Evolutionary conservation across 176 grass and related monocot species (phyloP).

Genomic region (Saccharum spontaneum): DNA sequence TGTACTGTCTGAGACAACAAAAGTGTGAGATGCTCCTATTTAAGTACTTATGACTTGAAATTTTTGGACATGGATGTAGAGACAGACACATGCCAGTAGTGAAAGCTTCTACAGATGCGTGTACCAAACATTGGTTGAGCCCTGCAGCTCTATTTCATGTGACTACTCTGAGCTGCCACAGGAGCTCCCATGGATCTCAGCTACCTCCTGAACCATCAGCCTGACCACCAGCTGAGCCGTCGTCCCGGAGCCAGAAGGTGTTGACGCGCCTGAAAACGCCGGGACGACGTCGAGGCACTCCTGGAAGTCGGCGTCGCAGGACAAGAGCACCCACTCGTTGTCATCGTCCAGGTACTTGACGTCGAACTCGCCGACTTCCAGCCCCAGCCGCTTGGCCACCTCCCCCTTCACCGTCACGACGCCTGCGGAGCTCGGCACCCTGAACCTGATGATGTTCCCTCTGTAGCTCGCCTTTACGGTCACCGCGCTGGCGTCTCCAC

Average conservation of each 20-base stretch:
- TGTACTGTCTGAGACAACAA: background rate
- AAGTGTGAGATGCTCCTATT: background rate
- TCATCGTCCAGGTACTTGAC: slow-evolving; percentile 91
- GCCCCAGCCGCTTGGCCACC: slow-evolving; percentile 62
- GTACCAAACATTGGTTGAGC: background rate
- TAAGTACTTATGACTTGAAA: background rate
- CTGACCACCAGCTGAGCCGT: slow-evolving; percentile 44
- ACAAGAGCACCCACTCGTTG: slow-evolving; percentile 79
- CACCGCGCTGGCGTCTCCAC: slow-evolving; percentile 29
- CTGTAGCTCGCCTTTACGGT: slow-evolving; percentile 76
- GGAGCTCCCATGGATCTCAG: slow-evolving; percentile 54
- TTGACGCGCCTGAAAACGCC: background rate
- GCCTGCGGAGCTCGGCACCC: slow-evolving; percentile 39
- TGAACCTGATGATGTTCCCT: slow-evolving; percentile 80
- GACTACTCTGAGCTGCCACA: slow-evolving; percentile 63
- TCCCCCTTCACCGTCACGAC: slow-evolving; percentile 47
- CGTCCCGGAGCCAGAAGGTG: slow-evolving; percentile 1
- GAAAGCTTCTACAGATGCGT: background rate
- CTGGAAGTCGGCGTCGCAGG: slow-evolving; percentile 78
- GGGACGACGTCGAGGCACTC: slow-evolving; percentile 68
- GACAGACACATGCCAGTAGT: background rate
- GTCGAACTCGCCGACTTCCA: slow-evolving; percentile 60
- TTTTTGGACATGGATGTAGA: background rate
- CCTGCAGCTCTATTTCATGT: background rate
- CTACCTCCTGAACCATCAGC: slow-evolving; percentile 58